These are phyloP conservation scores for Psilocybe cyanescens DNA, from an alignment of 768 basidiomycete species.

Conservation along the genomic window DNA sequence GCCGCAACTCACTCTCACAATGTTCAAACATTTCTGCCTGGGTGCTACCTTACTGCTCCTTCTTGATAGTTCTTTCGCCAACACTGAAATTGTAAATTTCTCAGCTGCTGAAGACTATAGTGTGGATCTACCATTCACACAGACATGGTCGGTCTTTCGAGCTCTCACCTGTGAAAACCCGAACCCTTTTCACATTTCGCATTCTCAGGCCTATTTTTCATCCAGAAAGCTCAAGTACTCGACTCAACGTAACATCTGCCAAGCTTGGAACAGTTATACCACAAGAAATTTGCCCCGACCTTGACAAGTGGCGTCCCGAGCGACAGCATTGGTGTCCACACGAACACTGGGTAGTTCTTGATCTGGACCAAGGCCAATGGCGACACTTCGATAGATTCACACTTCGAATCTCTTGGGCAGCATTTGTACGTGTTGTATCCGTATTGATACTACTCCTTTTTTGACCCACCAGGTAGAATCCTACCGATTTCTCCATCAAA, in stretches of 20 bases:
- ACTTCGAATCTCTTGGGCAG: constrained; percentile 58
- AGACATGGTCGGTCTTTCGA: constrained; percentile 31
- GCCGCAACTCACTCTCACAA: background rate
- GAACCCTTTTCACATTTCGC: background rate
- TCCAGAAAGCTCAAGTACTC: constrained; percentile 33
- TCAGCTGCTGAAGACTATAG: constrained; percentile 30
- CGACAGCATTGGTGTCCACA: constrained; percentile 35
- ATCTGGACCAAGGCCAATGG: constrained; percentile 47
- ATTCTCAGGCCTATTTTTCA: constrained; percentile 42
- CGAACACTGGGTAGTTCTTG: constrained; percentile 51
- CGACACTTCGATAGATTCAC: constrained; percentile 47
- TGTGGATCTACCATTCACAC: constrained; percentile 20
- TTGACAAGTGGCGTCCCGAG: constrained; percentile 24
- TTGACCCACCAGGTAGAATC: constrained; percentile 23
- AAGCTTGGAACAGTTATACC: constrained; percentile 34
- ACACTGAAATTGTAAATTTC: constrained; percentile 73
- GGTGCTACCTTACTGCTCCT: background rate
- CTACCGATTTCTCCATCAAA: constrained; percentile 29
- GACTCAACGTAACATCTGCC: constrained; percentile 45
- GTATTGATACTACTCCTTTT: background rate
- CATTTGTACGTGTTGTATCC: constrained; percentile 44
- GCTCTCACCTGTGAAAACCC: background rate
- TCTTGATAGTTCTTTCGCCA: constrained; percentile 21
- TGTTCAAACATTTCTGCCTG: background rate
- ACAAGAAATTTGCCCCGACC: constrained; percentile 22